phyloP scores from a whole-genome alignment of 768 basidiomycete genomes.

The Boletus huronensis region DNA sequence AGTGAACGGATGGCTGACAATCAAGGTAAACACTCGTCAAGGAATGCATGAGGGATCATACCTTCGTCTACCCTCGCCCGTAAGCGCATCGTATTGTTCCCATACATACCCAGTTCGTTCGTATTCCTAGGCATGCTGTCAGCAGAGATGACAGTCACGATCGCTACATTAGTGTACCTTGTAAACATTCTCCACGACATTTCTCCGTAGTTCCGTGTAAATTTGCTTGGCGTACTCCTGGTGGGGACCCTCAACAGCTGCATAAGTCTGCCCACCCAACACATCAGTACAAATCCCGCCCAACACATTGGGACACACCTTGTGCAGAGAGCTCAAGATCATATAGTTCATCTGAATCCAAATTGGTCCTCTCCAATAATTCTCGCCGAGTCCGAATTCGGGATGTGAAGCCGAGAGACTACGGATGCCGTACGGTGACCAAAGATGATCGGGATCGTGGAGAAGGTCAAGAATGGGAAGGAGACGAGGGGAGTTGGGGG shows the following conservation, averaged over 20 bases:
- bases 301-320: constrained; percentile 39
- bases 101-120: constrained; percentile 91
- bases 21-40: constrained; percentile 4
- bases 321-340: constrained; percentile 72
- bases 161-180: constrained; percentile 40
- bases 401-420: constrained; percentile 85
- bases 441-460: constrained; percentile 77
- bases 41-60: constrained; percentile 30
- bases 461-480: constrained; percentile 79
- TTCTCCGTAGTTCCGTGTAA: constrained; percentile 75
- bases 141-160: background rate
- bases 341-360: constrained; percentile 99
- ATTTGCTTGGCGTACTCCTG: constrained; percentile 71
- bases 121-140: constrained; percentile 61
- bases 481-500: constrained; percentile 74
- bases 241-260: constrained; percentile 73
- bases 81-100: constrained; percentile 91
- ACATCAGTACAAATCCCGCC: background rate
- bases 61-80: constrained; percentile 85
- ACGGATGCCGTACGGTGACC: constrained; percentile 88
- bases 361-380: constrained; percentile 97
- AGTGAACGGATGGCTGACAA: constrained; percentile 85
- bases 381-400: constrained; percentile 89
- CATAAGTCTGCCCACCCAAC: constrained; percentile 59
- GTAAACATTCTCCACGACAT: constrained; percentile 82